Base-by-base conservation (phyloP, 305 asterid species). In the Rubia balearica region DNA sequence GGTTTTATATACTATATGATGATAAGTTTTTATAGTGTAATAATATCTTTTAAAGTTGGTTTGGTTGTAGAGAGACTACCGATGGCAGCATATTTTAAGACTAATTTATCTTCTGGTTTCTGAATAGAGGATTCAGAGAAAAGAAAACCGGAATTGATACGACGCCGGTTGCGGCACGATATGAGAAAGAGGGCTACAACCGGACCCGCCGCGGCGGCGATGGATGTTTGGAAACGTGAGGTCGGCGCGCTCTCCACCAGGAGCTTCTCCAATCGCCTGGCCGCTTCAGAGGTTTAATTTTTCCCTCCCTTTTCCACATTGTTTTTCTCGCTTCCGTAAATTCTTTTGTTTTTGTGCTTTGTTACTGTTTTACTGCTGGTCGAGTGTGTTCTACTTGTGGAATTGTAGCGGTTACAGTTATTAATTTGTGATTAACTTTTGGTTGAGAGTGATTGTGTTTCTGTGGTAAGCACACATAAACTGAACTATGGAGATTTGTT, bases 141-240 rank as follows among this genome's bases (percentile, higher is more conserved):
- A 36, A 0, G 40, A 36, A 36, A 22, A 21, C 30, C 16, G 36
- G 14, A 56, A 8, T 12, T 22, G 38, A 1, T 22, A 19, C 3
- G 62, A 21, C 36, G 30, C 30, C 17, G 30, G 40, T 11, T 27
- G 64, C 30, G 49, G 33, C 17, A 5, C 22, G 40, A 8, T 76
- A 78, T 79, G 86, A 79, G 70, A 59, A 87, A 81, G 81, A 83
- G 90, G 69, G 73, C 76, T n/a, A 77, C 81, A 75, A 63, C 78
- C 68, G 74, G 83, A 74, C 51, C 75, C 40, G 70, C 53, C 49
- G 24, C 69, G 69, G 38, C 69, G 69, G 69, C 86, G 55, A 85
- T 83, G 62, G 84, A 87, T 74, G 83, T 89, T 69, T 85, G 92
- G 90, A 83, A 76, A 46, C 89, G 97, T n/a, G 95, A 87, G 74